A percentile compares a stretch with the other conserved stretches of the same genome.
phyloP scores from a whole-genome alignment of 768 basidiomycete species.

The Termitomyces sp. region DNA sequence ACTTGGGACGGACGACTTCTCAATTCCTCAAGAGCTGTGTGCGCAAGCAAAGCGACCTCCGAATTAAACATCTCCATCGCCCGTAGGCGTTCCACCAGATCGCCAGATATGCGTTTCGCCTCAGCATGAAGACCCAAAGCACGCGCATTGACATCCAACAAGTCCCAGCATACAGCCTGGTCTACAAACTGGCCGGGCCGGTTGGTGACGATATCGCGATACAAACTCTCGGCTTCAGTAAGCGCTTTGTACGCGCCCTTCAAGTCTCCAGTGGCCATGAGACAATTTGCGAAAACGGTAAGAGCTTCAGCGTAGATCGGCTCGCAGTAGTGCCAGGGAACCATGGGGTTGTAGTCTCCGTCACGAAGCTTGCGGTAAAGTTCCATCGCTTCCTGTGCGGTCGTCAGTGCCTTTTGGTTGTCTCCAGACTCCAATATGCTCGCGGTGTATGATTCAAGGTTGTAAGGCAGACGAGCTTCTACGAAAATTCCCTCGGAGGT shows the following conservation, averaged over 20 bases:
- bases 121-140: conserved; percentile 7
- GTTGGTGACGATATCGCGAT: not conserved
- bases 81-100: conserved; percentile 3
- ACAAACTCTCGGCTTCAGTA: conserved; percentile 8
- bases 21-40: conserved; percentile 4
- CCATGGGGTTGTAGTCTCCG: not conserved
- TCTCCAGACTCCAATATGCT: conserved; percentile 8
- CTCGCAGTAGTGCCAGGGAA: conserved; percentile 11
- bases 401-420: conserved; percentile 1
- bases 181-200: conserved; percentile 2
- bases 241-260: conserved; percentile 1
- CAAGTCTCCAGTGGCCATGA: conserved; percentile 6
- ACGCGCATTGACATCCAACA: conserved; percentile 1
- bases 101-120: not conserved
- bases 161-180: conserved; percentile 5
- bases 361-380: conserved; percentile 8
- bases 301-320: conserved; percentile 9
- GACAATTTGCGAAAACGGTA: not conserved
- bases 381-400: conserved; percentile 9
- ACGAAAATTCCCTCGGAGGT: conserved; percentile 2
- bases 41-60: conserved; percentile 5
- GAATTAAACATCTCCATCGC: conserved; percentile 12
- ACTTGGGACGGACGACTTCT: conserved; percentile 9
- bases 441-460: conserved; percentile 1
- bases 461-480: conserved; percentile 8